Conservation (phyloP, 495 filamentous ascomycete genomes). For the Lophium mytilinum region DNA sequence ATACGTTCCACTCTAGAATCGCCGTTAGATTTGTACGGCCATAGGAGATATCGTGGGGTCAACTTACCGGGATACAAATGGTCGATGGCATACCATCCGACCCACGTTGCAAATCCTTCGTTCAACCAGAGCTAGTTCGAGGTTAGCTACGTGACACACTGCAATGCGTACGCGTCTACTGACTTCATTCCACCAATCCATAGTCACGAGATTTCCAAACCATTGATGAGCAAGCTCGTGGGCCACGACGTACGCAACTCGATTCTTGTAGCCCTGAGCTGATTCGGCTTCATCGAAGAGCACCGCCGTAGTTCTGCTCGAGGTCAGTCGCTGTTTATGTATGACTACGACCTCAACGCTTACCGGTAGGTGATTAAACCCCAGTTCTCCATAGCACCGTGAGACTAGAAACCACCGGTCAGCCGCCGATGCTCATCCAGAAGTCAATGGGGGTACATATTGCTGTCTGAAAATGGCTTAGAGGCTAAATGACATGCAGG, state of each 20-base stretch:
- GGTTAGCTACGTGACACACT: background rate
- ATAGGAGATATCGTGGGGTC: background rate
- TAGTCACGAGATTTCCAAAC: constrained; percentile 94
- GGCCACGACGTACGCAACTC: constrained; percentile 89
- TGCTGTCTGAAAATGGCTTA: constrained; percentile 17
- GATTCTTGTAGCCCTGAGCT: constrained; percentile 77
- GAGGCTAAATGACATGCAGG: background rate
- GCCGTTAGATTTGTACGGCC: constrained; percentile 12
- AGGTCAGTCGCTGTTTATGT: background rate
- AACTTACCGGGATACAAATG: constrained; percentile 69
- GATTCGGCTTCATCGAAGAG: constrained; percentile 88
- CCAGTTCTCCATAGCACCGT: constrained; percentile 77
- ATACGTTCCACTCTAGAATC: constrained; percentile 73
- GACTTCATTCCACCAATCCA: constrained; percentile 76
- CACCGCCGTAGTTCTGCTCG: constrained; percentile 67
- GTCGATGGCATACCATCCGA: constrained; percentile 88
- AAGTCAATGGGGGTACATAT: constrained; percentile 24
- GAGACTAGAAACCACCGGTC: constrained; percentile 44
- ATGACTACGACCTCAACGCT: background rate
- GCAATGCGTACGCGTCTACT: background rate
- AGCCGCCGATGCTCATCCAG: constrained; percentile 17
- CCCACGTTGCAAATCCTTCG: constrained; percentile 97
- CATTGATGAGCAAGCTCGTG: constrained; percentile 97
- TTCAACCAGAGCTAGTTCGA: constrained; percentile 67
- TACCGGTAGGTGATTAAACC: constrained; percentile 81